A percentile compares a stretch with the other conserved stretches of the same genome.
Evolutionary conservation across 73 alveolate genomes (phyloP).

Genomic region (Blepharisma japonicum): DNA sequence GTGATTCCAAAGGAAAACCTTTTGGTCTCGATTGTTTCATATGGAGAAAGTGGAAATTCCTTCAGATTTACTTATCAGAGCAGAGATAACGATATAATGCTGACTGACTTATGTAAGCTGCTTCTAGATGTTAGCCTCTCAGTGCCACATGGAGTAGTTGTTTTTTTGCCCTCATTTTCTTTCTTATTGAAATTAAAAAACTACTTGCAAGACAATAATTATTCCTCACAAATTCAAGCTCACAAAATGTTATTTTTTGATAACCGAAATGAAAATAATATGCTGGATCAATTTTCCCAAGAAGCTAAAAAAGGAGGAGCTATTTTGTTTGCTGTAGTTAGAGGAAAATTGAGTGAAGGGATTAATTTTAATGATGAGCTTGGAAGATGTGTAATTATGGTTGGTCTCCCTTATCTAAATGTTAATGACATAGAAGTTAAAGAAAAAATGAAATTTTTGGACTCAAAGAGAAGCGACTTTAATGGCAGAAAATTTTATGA

Average conservation of each 20-base stretch:
- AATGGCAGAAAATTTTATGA: slow-evolving; percentile 65
- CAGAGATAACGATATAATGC: slow-evolving; percentile 44
- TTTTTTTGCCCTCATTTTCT: slow-evolving; percentile 22
- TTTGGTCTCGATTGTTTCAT: slow-evolving; percentile 39
- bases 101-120: slow-evolving; percentile 28
- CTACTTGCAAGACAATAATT: not conserved
- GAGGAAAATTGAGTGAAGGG: slow-evolving; percentile 65
- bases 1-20: slow-evolving; percentile 39
- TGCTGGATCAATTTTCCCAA: slow-evolving; percentile 43
- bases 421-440: slow-evolving; percentile 49
- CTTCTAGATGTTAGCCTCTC: slow-evolving; percentile 41
- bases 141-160: slow-evolving; percentile 46
- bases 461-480: slow-evolving; percentile 33
- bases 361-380: slow-evolving; percentile 60
- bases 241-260: slow-evolving; percentile 52
- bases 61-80: slow-evolving; percentile 40
- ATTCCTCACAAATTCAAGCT: slow-evolving; percentile 24
- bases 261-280: slow-evolving; percentile 45
- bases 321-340: slow-evolving; percentile 58
- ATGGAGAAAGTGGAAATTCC: slow-evolving; percentile 39
- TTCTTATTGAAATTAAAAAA: not conserved
- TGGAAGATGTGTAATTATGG: slow-evolving; percentile 67
- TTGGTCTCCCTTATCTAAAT: slow-evolving; percentile 80
- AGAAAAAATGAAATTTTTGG: slow-evolving; percentile 62
- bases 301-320: slow-evolving; percentile 50